Evolutionary conservation across 2,329 filamentous ascomycete genomes (phyloP), one percentile per base, ranked within the genome.

Genomic region (Cercospora janseana): DNA sequence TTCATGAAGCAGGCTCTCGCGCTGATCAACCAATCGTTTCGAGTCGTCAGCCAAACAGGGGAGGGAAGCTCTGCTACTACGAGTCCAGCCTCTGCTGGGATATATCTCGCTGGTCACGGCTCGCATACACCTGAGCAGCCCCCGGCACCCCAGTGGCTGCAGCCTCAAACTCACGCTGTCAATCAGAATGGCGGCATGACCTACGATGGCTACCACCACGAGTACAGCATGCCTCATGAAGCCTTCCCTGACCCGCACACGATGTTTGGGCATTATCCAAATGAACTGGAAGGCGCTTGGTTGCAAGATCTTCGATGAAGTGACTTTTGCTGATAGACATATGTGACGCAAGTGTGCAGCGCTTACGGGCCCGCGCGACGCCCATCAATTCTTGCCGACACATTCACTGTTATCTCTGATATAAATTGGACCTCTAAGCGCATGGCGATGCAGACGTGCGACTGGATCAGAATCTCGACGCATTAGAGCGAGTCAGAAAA

Each of bases 1-100:
- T 74, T 75, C 47, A 69, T 75, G 53, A 70, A 71, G 49, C 63
- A 64, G 18, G 69, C 69, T 2, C 61, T 70, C n/a, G 46, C 48
- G 7, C 29, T 59, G 35, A 59, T 63, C 40, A 54, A 56, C 23
- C 53, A 53, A 20, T 41, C 52, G 16, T 47, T 58, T 13, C 55
- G 52, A 6, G 38, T 59, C 4, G 37, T 43, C 16, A 44, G 47
- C 18, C 51, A 52, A 35, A 42, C 40, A 10, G 26, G 35, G 15
- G 54, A 47, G 12, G 37, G 43, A 26, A 44, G 48, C 13, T 55
- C 54, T 13, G 43, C 46, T n/a, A 54, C 28, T 7, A 59, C 54
- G 3, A 59, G 56, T 26, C 51, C 56, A 6, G 51, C 51, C 9
- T 54, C 54, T 12, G 41, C 31, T 23, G 43, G 40, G 8, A 29